A percentile compares a stretch with the other conserved stretches of the same genome.
Conservation (phyloP, 768 basidiomycete genomes). For the Clitopilus hobsonii region DNA sequence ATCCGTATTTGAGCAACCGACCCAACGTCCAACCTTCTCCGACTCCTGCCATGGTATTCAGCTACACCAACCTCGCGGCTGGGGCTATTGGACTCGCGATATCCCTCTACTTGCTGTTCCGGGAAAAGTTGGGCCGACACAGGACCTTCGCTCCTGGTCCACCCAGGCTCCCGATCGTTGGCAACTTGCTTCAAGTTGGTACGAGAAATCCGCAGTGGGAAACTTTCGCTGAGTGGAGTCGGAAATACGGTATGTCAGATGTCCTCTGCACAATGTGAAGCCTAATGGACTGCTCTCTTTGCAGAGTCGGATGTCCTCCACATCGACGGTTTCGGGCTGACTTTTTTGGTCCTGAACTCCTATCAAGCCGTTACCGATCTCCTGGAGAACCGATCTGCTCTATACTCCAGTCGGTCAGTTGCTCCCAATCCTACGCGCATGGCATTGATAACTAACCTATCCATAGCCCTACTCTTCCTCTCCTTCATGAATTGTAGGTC, state of each 20-base stretch:
- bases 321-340: constrained; percentile 1
- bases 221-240: background rate
- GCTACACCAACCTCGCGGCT: no score
- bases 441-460: background rate
- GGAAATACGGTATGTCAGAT: background rate
- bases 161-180: background rate
- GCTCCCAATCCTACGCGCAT: background rate
- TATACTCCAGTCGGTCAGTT: constrained; percentile 5
- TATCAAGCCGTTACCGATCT: constrained; percentile 3
- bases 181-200: background rate
- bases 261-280: background rate
- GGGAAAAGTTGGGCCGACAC: no score
- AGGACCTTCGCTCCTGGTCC: background rate
- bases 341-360: constrained; percentile 6
- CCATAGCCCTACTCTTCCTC: background rate
- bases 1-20: no score
- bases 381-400: constrained; percentile 4
- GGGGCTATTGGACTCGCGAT: no score
- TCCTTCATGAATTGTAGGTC: background rate
- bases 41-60: no score
- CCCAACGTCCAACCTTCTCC: no score
- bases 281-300: background rate
- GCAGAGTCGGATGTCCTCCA: constrained; percentile 1
- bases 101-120: no score
- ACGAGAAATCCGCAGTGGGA: background rate